phyloP scores from a whole-genome alignment of 140 eudicot genomes.

The Anethum foeniculum region DNA sequence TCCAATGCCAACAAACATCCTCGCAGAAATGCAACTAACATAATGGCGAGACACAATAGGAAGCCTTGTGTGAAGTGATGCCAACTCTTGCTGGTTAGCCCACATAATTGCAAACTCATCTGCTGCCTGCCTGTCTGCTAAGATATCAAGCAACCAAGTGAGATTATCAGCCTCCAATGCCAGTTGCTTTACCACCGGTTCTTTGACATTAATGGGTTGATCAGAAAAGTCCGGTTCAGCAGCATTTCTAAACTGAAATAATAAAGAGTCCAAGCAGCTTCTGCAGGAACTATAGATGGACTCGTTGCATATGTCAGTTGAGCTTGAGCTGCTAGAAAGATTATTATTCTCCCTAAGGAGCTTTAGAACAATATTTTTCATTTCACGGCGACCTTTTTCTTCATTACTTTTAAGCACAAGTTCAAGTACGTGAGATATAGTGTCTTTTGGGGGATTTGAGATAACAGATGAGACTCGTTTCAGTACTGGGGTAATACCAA shows the following conservation, averaged over 20 bases:
- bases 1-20: constrained; percentile 87
- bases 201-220: constrained; percentile 33
- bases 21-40: constrained; percentile 70
- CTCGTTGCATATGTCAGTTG: constrained; percentile 50
- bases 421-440: constrained; percentile 73
- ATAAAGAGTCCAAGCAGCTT: constrained; percentile 44
- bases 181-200: constrained; percentile 51
- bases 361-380: constrained; percentile 75
- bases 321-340: constrained; percentile 35
- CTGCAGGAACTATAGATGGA: constrained; percentile 58
- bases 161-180: constrained; percentile 76
- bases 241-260: constrained; percentile 52
- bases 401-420: constrained; percentile 85
- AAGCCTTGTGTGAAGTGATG: constrained; percentile 47
- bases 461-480: constrained; percentile 70
- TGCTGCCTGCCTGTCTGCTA: constrained; percentile 69
- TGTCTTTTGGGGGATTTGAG: constrained; percentile 64
- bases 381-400: constrained; percentile 81
- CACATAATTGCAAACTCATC: constrained; percentile 81
- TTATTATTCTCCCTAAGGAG: constrained; percentile 65
- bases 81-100: constrained; percentile 78
- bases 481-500: constrained; percentile 58
- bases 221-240: constrained; percentile 42
- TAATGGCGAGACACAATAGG: constrained; percentile 53
- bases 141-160: constrained; percentile 79